A percentile compares a stretch with the other conserved stretches of the same genome.
These are phyloP conservation scores for Nitzschia sp. DNA, from an alignment of 108 stramenopile species.

Conservation along the genomic window DNA sequence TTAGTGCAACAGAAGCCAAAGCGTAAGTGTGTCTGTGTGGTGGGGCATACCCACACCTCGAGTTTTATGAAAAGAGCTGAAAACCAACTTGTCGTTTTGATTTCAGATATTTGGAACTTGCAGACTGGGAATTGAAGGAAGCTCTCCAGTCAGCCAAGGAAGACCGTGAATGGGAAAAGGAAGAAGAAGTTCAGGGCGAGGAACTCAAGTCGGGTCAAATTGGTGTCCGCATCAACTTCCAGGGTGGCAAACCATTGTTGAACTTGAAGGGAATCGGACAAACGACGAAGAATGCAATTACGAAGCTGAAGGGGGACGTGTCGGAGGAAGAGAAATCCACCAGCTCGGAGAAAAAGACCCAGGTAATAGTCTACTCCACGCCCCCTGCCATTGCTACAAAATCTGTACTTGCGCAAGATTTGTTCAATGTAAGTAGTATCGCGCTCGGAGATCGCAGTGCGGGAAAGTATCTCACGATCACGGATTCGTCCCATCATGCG, in stretches of 20 bases:
- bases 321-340: neutral
- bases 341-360: conserved; percentile 6
- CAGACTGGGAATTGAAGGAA: conserved; percentile 82
- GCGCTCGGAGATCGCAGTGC: neutral
- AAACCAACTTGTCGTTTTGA: neutral
- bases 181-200: conserved; percentile 22
- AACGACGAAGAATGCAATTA: neutral
- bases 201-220: conserved; percentile 41
- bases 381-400: conserved; percentile 51
- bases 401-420: conserved; percentile 41
- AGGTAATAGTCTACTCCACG: conserved; percentile 12
- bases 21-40: conserved; percentile 56
- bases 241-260: conserved; percentile 27
- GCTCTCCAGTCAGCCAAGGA: conserved; percentile 69
- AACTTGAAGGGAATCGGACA: conserved; percentile 29
- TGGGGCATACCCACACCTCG: neutral
- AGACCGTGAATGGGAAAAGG: conserved; percentile 74
- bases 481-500: too few species aligned
- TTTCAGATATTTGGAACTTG: conserved; percentile 61
- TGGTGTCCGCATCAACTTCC: conserved; percentile 32
- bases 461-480: too few species aligned
- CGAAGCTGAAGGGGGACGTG: neutral
- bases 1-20: conserved; percentile 67
- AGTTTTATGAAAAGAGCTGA: neutral
- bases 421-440: conserved; percentile 39